Evolutionary conservation across 345 rosid species (phyloP).

Genomic region (Pseudoturritis turrita): DNA sequence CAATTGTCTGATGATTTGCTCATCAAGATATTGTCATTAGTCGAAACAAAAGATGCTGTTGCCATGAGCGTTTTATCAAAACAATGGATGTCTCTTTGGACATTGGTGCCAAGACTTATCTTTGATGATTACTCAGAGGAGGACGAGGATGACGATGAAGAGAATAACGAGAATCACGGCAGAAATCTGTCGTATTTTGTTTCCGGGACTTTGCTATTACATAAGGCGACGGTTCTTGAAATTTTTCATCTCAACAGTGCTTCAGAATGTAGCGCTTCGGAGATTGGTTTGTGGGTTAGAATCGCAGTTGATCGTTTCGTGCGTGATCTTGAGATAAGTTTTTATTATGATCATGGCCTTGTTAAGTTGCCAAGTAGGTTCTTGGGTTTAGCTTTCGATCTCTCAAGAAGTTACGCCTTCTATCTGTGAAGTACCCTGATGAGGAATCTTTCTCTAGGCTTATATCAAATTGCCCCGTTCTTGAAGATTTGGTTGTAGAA

Average conservation of each 20-base stretch:
- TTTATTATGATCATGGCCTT: not conserved
- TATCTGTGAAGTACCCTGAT: not conserved
- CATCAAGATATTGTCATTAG: not conserved
- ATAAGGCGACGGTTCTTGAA: not conserved
- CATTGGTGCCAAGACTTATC: slow-evolving; percentile 3
- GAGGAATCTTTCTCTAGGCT: not conserved
- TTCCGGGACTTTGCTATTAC: not conserved
- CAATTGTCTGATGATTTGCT: not conserved
- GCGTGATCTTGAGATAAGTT: not conserved
- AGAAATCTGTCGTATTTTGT: not conserved
- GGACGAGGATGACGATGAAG: not conserved
- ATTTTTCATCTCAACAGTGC: not conserved
- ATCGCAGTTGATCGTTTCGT: not conserved
- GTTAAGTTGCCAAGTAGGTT: not conserved
- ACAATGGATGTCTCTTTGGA: slow-evolving; percentile 5
- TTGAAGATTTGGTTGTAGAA: not conserved
- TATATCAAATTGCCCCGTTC: not conserved
- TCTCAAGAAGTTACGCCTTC: not conserved
- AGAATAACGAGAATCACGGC: not conserved
- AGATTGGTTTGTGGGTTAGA: slow-evolving; percentile 8
- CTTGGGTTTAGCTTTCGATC: not conserved
- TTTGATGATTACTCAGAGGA: not conserved
- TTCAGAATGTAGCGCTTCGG: not conserved
- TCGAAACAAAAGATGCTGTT: not conserved
- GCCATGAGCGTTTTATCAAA: not conserved